Evolutionary conservation across 2,329 filamentous ascomycete genomes (phyloP).

Genomic region (Dactylellina haptotyla): DNA sequence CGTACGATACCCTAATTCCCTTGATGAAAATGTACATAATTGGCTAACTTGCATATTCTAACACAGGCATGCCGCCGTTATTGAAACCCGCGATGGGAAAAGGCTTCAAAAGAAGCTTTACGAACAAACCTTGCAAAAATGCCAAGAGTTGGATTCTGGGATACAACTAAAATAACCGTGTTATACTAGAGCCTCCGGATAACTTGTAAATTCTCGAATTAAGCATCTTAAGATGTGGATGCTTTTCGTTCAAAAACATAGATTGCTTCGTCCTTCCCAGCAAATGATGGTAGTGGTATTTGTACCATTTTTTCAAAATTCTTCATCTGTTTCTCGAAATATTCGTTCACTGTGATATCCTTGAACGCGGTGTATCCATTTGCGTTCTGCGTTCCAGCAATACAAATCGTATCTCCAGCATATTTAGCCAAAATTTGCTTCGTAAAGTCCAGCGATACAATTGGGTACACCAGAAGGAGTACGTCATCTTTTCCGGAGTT

Average conservation of each 20-base stretch:
- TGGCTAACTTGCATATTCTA: background rate
- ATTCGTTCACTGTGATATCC: conserved; percentile 72
- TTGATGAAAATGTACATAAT: background rate
- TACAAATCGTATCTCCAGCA: conserved; percentile 72
- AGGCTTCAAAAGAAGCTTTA: conserved; percentile 20
- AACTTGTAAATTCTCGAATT: background rate
- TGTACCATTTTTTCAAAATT: conserved; percentile 72
- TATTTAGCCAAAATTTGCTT: conserved; percentile 71
- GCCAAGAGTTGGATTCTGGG: conserved; percentile 20
- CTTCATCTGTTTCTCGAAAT: conserved; percentile 69
- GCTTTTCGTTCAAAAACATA: conserved; percentile 71
- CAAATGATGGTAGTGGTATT: conserved; percentile 77
- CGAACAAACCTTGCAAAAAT: conserved; percentile 25
- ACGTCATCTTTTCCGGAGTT: conserved; percentile 68
- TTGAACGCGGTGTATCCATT: conserved; percentile 79
- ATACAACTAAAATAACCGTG: too few relatives aligned
- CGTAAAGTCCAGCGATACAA: conserved; percentile 75
- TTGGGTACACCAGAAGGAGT: conserved; percentile 77
- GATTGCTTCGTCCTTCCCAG: conserved; percentile 79
- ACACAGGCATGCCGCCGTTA: conserved; percentile 18
- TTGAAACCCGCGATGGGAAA: conserved; percentile 17
- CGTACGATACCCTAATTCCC: background rate
- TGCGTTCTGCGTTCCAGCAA: conserved; percentile 77
- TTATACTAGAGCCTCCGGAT: too few relatives aligned
- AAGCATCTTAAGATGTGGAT: conserved; percentile 26